Evolutionary conservation across 441 rosid species (phyloP).

Genomic region (Monsonia emarginata): DNA sequence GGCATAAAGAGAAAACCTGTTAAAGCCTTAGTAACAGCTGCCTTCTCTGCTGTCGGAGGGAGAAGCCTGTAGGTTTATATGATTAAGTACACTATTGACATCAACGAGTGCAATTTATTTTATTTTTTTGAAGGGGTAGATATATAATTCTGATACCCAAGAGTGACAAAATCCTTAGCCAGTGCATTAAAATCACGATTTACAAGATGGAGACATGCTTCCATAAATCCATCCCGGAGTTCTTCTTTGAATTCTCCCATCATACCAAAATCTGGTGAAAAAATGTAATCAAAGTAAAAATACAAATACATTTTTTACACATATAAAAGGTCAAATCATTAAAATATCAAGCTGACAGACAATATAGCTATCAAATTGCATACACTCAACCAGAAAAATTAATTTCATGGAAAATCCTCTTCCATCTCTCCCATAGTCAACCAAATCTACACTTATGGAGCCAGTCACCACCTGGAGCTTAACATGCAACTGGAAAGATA

Average conservation of each 20-base stretch:
- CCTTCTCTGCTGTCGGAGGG: conserved; percentile 75
- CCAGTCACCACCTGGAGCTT: not conserved
- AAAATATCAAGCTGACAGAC: not conserved
- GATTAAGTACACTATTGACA: conserved; percentile 3
- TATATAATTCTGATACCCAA: conserved; percentile 49
- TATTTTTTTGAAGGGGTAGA: not conserved
- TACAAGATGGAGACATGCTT: conserved; percentile 96
- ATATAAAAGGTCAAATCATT: conserved; percentile 9
- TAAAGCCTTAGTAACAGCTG: conserved; percentile 76
- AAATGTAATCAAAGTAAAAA: conserved; percentile 27
- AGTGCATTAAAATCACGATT: conserved; percentile 85
- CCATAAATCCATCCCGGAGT: conserved; percentile 76
- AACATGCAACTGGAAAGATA: too few species aligned
- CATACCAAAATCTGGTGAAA: conserved; percentile 86
- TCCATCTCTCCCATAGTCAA: not conserved
- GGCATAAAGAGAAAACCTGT: conserved; percentile 40
- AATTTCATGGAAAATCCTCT: not conserved
- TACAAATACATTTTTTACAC: conserved; percentile 10
- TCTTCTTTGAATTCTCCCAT: conserved; percentile 95
- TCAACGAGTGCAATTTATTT: not conserved
- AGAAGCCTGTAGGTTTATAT: conserved; percentile 50
- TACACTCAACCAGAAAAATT: not conserved
- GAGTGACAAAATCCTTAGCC: conserved; percentile 82
- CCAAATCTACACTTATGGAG: not conserved
- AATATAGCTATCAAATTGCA: not conserved